These are phyloP conservation scores for Scedosporium minutisporum DNA, from an alignment of 2,329 filamentous ascomycete genomes.

Conservation along the genomic window DNA sequence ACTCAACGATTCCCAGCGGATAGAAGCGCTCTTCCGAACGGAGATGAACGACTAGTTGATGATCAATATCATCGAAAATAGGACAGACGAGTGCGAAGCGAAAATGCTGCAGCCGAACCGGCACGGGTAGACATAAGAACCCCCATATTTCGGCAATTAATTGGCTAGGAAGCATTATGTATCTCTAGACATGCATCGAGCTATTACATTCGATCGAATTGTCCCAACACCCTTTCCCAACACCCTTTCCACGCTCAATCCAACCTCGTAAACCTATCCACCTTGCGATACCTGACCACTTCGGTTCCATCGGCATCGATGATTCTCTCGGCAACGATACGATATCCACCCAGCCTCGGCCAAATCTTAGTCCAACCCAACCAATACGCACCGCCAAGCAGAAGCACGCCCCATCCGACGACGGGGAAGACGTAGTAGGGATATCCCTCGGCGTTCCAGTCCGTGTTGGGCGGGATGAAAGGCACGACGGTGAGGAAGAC, in stretches of 20 bases:
- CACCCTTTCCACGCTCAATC: not conserved
- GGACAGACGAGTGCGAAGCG: too few relatives aligned
- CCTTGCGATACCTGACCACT: slow-evolving; percentile 29
- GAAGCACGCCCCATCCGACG: slow-evolving; percentile 40
- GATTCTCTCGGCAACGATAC: slow-evolving; percentile 32
- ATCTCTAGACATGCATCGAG: not conserved
- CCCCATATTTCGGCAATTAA: not conserved
- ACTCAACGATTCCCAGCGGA: too few relatives aligned
- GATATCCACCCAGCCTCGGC: slow-evolving; percentile 39
- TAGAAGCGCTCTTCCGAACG: too few relatives aligned
- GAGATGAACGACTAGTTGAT: too few relatives aligned
- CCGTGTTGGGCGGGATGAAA: slow-evolving; percentile 42
- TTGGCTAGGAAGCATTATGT: not conserved
- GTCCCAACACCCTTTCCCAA: not conserved
- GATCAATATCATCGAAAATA: too few relatives aligned
- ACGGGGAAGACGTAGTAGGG: slow-evolving; percentile 48
- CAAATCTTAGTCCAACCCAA: slow-evolving; percentile 39
- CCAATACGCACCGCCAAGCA: slow-evolving; percentile 44
- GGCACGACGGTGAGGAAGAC: slow-evolving; percentile 43
- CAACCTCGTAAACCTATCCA: slow-evolving; percentile 10
- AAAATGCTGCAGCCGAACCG: not conserved
- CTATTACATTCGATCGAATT: not conserved
- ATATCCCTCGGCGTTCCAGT: slow-evolving; percentile 37
- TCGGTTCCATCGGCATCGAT: slow-evolving; percentile 30
- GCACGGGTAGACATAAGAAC: not conserved